These are phyloP conservation scores for Cryptosporidium parvum DNA, from an alignment of 169 alveolate genomes.

Conservation along the genomic window DNA sequence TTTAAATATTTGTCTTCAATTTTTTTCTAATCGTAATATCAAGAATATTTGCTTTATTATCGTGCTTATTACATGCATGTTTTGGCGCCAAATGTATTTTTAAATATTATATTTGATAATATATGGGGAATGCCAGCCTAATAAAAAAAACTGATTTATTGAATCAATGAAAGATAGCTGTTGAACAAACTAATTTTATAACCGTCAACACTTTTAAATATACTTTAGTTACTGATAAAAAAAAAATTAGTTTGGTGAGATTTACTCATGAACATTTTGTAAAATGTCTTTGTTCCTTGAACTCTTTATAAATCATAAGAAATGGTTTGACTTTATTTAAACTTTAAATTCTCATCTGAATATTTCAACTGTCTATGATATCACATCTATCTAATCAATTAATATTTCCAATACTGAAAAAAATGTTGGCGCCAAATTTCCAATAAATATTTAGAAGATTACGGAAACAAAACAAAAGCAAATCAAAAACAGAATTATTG, in stretches of 20 bases:
- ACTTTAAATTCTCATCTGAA: too few relatives aligned
- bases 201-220: too few relatives aligned
- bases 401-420: not conserved
- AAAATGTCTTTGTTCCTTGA: not conserved
- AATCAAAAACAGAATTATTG: not conserved
- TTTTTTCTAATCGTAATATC: too few relatives aligned
- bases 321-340: not conserved
- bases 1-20: not conserved
- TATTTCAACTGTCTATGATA: not conserved
- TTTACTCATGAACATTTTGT: not conserved
- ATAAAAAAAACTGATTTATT: not conserved
- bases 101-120: too few relatives aligned
- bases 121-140: not conserved
- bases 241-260: too few relatives aligned
- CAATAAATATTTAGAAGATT: not conserved
- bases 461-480: not conserved
- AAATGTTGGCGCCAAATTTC: not conserved
- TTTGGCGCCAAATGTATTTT: conserved; percentile 1
- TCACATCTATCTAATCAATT: not conserved
- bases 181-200: not conserved
- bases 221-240: not conserved
- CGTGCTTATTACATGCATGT: not conserved
- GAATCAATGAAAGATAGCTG: too few relatives aligned
- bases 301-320: too few relatives aligned
- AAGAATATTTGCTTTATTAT: not conserved